A percentile compares a stretch with the other conserved stretches of the same genome.
phyloP scores from a whole-genome alignment of 768 basidiomycete genomes.

The Suillus weaverae region DNA sequence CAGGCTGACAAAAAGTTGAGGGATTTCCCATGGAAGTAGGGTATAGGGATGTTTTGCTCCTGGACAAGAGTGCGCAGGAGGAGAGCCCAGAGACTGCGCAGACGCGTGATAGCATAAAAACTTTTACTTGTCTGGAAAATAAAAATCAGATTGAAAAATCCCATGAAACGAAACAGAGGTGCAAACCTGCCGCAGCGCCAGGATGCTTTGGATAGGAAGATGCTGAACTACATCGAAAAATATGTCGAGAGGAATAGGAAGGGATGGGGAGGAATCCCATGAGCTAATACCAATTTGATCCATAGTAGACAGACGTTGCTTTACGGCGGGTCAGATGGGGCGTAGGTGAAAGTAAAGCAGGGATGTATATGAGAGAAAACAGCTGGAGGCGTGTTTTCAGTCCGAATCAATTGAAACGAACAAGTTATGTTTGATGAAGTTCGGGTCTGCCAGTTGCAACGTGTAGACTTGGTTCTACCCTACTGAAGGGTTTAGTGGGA shows the following conservation, averaged over 20 bases:
- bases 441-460: constrained; percentile 9
- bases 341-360: not conserved
- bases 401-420: not conserved
- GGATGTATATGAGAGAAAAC: not conserved
- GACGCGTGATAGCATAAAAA: constrained; percentile 43
- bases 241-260: constrained; percentile 49
- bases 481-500: not conserved
- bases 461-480: not conserved
- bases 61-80: constrained; percentile 44
- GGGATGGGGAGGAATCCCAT: constrained; percentile 12
- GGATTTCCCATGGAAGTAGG: constrained; percentile 33
- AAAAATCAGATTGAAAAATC: not conserved
- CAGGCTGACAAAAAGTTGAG: constrained; percentile 38
- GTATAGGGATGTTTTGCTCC: constrained; percentile 47
- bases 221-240: constrained; percentile 43
- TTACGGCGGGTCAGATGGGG: not conserved
- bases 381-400: not conserved
- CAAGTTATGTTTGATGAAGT: constrained; percentile 1
- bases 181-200: constrained; percentile 49
- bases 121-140: constrained; percentile 45
- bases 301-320: not conserved
- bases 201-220: constrained; percentile 42
- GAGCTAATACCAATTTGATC: not conserved
- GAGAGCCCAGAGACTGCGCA: constrained; percentile 50
- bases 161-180: not conserved